A percentile compares a stretch with the other conserved stretches of the same genome.
These are phyloP conservation scores for Saccharomyces hybrid DNA, from an alignment of 1,139 yeast species.

Conservation along the genomic window DNA sequence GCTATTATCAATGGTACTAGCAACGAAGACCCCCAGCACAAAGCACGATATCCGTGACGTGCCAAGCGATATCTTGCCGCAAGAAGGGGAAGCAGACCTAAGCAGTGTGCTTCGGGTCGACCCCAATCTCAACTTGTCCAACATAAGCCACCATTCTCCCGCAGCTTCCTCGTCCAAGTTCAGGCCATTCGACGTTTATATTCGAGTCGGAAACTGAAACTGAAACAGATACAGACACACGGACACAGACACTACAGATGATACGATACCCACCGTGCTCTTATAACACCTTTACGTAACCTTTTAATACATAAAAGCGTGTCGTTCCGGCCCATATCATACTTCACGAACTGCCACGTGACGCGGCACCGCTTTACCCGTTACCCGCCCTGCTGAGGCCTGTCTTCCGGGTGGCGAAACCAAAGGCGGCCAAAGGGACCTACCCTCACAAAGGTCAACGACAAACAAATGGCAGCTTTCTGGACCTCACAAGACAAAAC, in stretches of 20 bases:
- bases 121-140: not conserved
- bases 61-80: not conserved
- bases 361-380: not conserved
- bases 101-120: not conserved
- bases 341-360: not conserved
- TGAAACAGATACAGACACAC: not conserved
- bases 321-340: not conserved
- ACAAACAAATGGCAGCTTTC: slow-evolving; percentile 1
- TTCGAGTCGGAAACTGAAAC: not conserved
- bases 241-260: not conserved
- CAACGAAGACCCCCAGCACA: not conserved
- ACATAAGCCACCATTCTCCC: not conserved
- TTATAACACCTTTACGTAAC: not conserved
- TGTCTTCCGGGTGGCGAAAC: not conserved
- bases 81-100: not conserved
- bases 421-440: slow-evolving; percentile 1
- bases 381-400: not conserved
- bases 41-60: not conserved
- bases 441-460: slow-evolving; percentile 1
- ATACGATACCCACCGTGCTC: not conserved
- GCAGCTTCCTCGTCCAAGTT: not conserved
- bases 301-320: not conserved
- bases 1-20: not conserved
- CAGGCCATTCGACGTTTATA: not conserved
- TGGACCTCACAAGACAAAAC: not conserved